Conservation (phyloP, 2,329 filamentous ascomycete genomes). For the Xylariaceae sp. region DNA sequence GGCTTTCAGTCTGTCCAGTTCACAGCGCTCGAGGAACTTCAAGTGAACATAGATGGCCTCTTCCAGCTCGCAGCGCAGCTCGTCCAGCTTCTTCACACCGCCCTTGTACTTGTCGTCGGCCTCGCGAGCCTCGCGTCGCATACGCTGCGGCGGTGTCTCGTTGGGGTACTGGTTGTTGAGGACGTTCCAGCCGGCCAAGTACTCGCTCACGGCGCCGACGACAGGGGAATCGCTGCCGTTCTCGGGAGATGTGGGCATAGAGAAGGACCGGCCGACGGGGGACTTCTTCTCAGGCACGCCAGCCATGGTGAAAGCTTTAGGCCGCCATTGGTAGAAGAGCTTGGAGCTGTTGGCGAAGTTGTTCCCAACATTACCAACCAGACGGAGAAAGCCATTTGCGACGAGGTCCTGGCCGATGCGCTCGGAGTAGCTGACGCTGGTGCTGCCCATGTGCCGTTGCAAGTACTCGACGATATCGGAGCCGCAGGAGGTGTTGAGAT, state of each 20-base stretch:
- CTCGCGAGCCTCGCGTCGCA: conserved; percentile 83
- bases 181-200: conserved; percentile 86
- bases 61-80: conserved; percentile 88
- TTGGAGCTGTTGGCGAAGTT: conserved; percentile 96
- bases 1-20: conserved; percentile 90
- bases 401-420: conserved; percentile 91
- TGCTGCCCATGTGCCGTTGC: conserved; percentile 77
- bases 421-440: conserved; percentile 84
- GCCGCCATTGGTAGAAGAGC: conserved; percentile 95
- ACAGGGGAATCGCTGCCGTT: conserved; percentile 67
- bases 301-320: conserved; percentile 80
- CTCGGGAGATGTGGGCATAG: conserved; percentile 54
- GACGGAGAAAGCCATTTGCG: conserved; percentile 72
- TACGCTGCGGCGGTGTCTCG: conserved; percentile 78
- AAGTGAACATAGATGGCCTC: conserved; percentile 89
- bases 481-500: conserved; percentile 85
- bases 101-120: conserved; percentile 91
- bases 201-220: conserved; percentile 78
- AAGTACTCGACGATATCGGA: conserved; percentile 94
- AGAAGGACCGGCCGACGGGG: conserved; percentile 64
- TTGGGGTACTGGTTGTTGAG: conserved; percentile 87
- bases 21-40: conserved; percentile 93
- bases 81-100: conserved; percentile 77
- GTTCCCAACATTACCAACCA: conserved; percentile 90
- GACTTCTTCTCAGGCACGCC: conserved; percentile 85